Evolutionary conservation across 2,329 filamentous ascomycete species (phyloP).

Genomic region (Verticillium nubilum): DNA sequence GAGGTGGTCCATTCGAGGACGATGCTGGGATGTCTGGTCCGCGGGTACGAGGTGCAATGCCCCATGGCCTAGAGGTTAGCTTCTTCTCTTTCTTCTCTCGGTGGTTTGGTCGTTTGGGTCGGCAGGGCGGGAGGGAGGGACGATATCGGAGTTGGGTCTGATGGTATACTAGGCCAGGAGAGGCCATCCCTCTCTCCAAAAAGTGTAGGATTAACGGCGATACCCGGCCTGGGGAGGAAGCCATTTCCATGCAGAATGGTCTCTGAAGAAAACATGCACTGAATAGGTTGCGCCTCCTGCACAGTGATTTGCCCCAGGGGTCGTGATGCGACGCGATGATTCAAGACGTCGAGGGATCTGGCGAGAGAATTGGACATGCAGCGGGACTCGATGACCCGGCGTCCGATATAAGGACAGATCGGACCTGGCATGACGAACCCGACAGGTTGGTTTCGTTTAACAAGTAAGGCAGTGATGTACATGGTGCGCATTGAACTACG

Average conservation of each 20-base stretch:
- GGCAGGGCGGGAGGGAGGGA: neutral
- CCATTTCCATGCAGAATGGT: neutral
- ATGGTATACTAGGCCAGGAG: neutral
- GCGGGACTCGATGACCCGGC: neutral
- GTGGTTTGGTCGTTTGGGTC: neutral
- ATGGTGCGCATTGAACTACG: neutral
- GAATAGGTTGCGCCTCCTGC: too few species aligned
- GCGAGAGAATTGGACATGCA: too few species aligned
- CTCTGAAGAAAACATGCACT: neutral
- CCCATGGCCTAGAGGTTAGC: neutral
- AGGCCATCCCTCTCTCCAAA: neutral
- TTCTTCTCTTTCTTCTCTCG: neutral
- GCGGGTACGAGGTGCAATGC: neutral
- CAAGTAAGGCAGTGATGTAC: neutral
- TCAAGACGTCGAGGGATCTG: too few species aligned
- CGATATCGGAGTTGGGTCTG: neutral
- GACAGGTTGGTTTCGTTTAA: neutral
- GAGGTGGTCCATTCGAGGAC: neutral
- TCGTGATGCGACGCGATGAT: too few species aligned
- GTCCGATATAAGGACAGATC: neutral
- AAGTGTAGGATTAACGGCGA: slow-evolving; percentile 3
- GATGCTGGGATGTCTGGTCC: neutral
- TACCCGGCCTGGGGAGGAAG: neutral
- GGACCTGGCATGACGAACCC: neutral
- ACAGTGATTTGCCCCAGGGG: too few species aligned